Evolutionary conservation across 768 basidiomycete species (phyloP), one percentile per base, ranked within the genome.

Genomic region (Leucosporidium yakuticum): DNA sequence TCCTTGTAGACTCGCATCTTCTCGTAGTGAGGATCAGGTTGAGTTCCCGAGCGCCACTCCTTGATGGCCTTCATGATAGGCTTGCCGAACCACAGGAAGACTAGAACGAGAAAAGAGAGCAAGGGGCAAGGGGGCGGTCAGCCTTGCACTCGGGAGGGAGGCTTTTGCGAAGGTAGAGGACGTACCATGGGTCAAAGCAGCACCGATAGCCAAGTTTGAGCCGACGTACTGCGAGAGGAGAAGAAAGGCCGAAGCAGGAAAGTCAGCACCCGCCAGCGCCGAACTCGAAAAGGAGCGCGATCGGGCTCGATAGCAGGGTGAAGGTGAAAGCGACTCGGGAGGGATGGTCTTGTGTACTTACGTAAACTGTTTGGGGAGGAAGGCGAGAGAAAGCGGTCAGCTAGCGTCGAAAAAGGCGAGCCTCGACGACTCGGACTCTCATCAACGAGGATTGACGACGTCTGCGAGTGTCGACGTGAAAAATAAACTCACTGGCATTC

Each of bases 161-260:
- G 47, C 12, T 11, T 48, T 11, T 48, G 47, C 11, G 47, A 20
- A 20, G 11, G 47, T 11, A 11, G 47, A 11, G 20, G 47, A 51
- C 50, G 15, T 51, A 51, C 59, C n/a, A 63, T 74, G 78, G 1
- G 77, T 65, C 36, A 68, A 56, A 34, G 69, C 62, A 9, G 72
- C 74, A 50, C 75, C 75, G 29, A 73, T 55, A 12, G 55, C 39
- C 17, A 64, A 19, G 63, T 56, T 64, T 19, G 29, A 62, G 63
- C 67, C 62, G 66, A 63, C 51, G 60, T 63, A 36, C 50, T 50
- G 20, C 15, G 48, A 29, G 49, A 4, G 67, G 50, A 50, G 74
- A 74, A 44, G 39, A 44, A 12, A 36, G 34, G 34, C 3, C 11
- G 39, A 44, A 44, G 39, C 39, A 15, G 34, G 12, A 44, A 44